Percentiles rank a stretch among this genome's conserved stretches.
These are phyloP conservation scores for Nemania sp. DNA, from an alignment of 2,329 filamentous ascomycete species.

Conservation along the genomic window DNA sequence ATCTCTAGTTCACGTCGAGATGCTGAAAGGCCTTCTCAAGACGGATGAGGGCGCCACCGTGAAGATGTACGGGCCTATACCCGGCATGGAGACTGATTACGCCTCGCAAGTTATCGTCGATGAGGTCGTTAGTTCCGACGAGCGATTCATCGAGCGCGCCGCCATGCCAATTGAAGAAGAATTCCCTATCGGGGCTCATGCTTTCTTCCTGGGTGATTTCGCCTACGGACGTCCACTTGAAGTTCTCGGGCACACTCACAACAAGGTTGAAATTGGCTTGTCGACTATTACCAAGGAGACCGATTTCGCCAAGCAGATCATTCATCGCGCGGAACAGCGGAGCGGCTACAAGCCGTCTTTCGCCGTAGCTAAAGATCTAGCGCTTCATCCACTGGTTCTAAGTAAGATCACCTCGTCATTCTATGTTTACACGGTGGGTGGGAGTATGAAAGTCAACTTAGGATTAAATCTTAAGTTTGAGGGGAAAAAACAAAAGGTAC, in stretches of 20 bases:
- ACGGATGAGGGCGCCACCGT: conserved; percentile 87
- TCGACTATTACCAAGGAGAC: conserved; percentile 73
- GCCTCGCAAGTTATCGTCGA: conserved; percentile 92
- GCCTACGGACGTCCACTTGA: conserved; percentile 90
- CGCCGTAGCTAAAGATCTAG: conserved; percentile 80
- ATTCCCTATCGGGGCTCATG: conserved; percentile 79
- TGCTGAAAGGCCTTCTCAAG: conserved; percentile 88
- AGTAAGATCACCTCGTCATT: conserved; percentile 97
- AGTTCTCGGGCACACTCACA: conserved; percentile 71
- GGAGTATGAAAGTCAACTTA: conserved; percentile 76
- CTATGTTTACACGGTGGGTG: conserved; percentile 76
- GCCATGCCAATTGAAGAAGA: conserved; percentile 91
- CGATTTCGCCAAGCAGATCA: conserved; percentile 79
- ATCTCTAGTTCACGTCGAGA: conserved; percentile 87
- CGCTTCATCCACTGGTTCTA: conserved; percentile 81
- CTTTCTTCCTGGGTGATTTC: conserved; percentile 93
- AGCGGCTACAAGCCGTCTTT: conserved; percentile 85
- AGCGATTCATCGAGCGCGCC: conserved; percentile 86
- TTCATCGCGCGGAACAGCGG: conserved; percentile 67
- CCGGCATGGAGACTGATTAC: conserved; percentile 84
- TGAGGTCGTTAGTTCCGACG: conserved; percentile 85
- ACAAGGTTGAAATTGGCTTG: conserved; percentile 80
- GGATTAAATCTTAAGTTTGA: conserved; percentile 98
- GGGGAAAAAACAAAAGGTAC: conserved; percentile 89
- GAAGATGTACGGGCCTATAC: conserved; percentile 88